Percentiles rank a stretch among this genome's conserved stretches.
These are phyloP conservation scores for Corchorus capsularis DNA, from an alignment of 345 rosid species.

Conservation along the genomic window DNA sequence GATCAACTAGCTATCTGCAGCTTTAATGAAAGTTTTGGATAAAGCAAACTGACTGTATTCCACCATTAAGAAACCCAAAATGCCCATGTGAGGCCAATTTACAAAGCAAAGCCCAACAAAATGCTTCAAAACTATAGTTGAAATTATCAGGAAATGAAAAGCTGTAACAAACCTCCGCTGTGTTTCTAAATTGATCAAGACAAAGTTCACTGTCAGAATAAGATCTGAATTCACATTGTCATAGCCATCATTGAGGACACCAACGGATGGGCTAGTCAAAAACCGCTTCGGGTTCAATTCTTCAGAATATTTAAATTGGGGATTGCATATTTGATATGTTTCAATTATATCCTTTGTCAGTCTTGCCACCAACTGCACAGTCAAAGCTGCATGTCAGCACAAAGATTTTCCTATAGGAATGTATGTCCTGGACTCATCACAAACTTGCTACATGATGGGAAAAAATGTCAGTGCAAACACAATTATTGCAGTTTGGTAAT, in stretches of 20 bases:
- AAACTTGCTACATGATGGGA: background rate
- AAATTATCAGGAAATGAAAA: background rate
- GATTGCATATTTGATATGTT: slow-evolving; percentile 87
- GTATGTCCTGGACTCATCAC: background rate
- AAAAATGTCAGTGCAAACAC: background rate
- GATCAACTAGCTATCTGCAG: background rate
- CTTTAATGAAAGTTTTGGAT: background rate
- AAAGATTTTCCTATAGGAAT: slow-evolving; percentile 20
- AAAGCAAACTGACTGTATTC: background rate
- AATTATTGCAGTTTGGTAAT: background rate
- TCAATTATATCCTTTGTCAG: slow-evolving; percentile 85
- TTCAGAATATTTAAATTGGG: slow-evolving; percentile 86
- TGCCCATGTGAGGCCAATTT: background rate
- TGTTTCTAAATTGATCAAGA: slow-evolving; percentile 67
- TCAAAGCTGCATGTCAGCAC: slow-evolving; percentile 29
- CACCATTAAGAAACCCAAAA: background rate
- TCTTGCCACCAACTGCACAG: slow-evolving; percentile 80
- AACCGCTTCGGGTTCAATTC: slow-evolving; percentile 94
- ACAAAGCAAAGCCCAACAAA: background rate
- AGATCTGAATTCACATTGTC: slow-evolving; percentile 97
- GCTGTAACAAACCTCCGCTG: slow-evolving; percentile 71
- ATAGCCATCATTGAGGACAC: slow-evolving; percentile 89
- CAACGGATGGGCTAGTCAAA: slow-evolving; percentile 92
- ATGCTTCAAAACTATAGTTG: slow-evolving; percentile 5
- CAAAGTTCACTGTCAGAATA: slow-evolving; percentile 77